These are phyloP conservation scores for Alternaria conjuncta DNA, from an alignment of 2,329 filamentous ascomycete species.

Conservation along the genomic window DNA sequence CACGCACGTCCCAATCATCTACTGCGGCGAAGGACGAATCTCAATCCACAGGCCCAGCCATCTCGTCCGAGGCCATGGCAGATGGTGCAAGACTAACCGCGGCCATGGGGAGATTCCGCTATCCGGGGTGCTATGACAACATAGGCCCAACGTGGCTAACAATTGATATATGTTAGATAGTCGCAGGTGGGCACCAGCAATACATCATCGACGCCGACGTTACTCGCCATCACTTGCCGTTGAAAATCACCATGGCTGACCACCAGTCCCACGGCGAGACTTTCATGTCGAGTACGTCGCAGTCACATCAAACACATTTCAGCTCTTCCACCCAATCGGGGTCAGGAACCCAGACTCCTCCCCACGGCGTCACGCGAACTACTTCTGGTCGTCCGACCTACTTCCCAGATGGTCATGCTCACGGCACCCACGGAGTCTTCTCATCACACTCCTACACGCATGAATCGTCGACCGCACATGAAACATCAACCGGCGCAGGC, in stretches of 20 bases:
- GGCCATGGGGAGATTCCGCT: constrained; percentile 2
- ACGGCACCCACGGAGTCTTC: constrained; percentile 9
- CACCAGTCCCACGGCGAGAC: constrained; percentile 13
- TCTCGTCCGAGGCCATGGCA: constrained; percentile 1
- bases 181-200: neutral
- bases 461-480: neutral
- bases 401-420: constrained; percentile 31
- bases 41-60: neutral
- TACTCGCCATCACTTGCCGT: constrained; percentile 1
- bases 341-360: constrained; percentile 7
- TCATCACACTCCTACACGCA: constrained; percentile 8
- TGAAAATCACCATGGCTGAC: constrained; percentile 21
- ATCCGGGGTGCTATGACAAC: constrained; percentile 8
- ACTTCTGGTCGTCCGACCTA: constrained; percentile 40
- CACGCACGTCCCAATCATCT: neutral
- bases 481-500: neutral
- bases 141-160: neutral
- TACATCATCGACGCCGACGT: neutral
- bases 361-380: constrained; percentile 22
- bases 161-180: constrained; percentile 1
- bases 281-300: constrained; percentile 5
- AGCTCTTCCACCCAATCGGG: neutral
- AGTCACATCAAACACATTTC: neutral
- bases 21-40: neutral
- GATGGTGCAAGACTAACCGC: neutral